These are phyloP conservation scores for Sporothrix variecibatus DNA, from an alignment of 2,329 filamentous ascomycete genomes.

Conservation along the genomic window DNA sequence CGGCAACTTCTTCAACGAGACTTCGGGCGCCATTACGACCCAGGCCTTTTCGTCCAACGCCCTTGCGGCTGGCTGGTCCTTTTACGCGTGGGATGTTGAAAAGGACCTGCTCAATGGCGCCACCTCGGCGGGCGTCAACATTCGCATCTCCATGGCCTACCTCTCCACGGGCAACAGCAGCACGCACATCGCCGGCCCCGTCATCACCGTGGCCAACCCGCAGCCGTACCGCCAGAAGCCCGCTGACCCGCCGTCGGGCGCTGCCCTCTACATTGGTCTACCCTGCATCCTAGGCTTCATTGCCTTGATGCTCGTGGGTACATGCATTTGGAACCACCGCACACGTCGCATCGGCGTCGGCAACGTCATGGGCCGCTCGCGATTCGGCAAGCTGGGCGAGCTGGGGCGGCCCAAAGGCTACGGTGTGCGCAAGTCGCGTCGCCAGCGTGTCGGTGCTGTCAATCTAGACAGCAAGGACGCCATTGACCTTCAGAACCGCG, in stretches of 20 bases:
- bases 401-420: conserved; percentile 42
- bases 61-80: conserved; percentile 48
- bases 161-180: conserved; percentile 38
- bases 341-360: conserved; percentile 53
- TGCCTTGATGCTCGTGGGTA: conserved; percentile 52
- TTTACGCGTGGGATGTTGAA: conserved; percentile 50
- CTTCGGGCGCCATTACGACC: conserved; percentile 33
- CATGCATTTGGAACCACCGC: conserved; percentile 58
- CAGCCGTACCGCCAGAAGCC: conserved; percentile 39
- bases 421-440: conserved; percentile 42
- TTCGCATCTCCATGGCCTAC: conserved; percentile 50
- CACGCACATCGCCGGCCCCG: conserved; percentile 44
- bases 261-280: conserved; percentile 55
- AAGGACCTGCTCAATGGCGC: conserved; percentile 42
- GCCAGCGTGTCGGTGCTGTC: conserved; percentile 38
- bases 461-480: conserved; percentile 42
- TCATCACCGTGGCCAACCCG: conserved; percentile 44
- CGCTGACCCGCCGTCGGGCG: conserved; percentile 40
- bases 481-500: conserved; percentile 50
- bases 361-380: conserved; percentile 51
- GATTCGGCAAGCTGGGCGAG: conserved; percentile 30
- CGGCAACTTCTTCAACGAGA: conserved; percentile 46
- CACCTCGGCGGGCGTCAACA: conserved; percentile 44
- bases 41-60: conserved; percentile 41
- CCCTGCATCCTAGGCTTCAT: conserved; percentile 53